phyloP scores from a whole-genome alignment of 257 asterid genomes.

The Rehmannia glutinosa region DNA sequence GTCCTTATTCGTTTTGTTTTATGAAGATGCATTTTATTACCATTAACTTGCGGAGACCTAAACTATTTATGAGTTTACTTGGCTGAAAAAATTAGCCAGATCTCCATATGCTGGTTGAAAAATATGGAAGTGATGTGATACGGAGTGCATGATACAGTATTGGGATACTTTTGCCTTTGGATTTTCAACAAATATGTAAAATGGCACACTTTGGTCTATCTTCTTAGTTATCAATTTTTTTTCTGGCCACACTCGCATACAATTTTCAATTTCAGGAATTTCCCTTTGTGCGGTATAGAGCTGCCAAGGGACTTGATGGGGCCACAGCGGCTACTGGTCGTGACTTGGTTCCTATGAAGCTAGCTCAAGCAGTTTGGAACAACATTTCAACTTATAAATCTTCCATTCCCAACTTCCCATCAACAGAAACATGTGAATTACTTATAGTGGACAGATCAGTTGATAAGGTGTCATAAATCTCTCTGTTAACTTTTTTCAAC shows the following conservation, averaged over 20 bases:
- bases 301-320: constrained; percentile 52
- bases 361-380: constrained; percentile 81
- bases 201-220: background rate
- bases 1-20: no score
- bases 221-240: background rate
- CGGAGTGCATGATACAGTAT: background rate
- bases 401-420: constrained; percentile 76
- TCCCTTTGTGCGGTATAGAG: constrained; percentile 79
- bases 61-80: background rate
- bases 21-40: background rate
- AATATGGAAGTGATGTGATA: background rate
- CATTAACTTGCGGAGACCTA: background rate
- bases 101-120: background rate
- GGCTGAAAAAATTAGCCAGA: background rate
- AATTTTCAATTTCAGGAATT: constrained; percentile 53
- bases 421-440: constrained; percentile 85
- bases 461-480: constrained; percentile 61
- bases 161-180: background rate
- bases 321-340: constrained; percentile 28
- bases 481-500: background rate
- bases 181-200: constrained; percentile 8
- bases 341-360: constrained; percentile 70
- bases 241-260: background rate
- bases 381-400: constrained; percentile 52
- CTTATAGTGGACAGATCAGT: constrained; percentile 90